Base-by-base conservation (phyloP, 2,329 filamentous ascomycete species). In the Aspergillus fumigatiaffinis region DNA sequence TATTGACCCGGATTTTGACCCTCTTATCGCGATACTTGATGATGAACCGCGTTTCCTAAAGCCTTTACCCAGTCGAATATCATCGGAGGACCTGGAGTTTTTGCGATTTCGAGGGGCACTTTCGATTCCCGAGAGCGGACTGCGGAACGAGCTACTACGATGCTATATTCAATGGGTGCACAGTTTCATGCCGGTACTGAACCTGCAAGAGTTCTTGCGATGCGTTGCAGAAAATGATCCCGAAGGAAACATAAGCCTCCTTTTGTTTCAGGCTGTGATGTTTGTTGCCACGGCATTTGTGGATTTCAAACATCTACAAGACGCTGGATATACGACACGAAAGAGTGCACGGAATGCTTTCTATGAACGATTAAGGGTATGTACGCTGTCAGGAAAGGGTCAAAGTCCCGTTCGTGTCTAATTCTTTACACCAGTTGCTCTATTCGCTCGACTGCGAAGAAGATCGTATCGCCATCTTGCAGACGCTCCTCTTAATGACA, bases 391-490 rank as follows among this genome's bases (percentile, higher is more conserved):
- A 12, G 9, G n/a, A n/a, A 23, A 14, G 1, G 23, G 53, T 52
- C n/a, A 55, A 49, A 46, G 10, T 44, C 25, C 20, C 23, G 21
- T 7, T 29, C 41, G 20, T 23, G 8, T 21, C 49, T 57, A 50
- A 64, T 26, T 28, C 44, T 50, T 21, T 8, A 58, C 63, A 54
- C 63, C 63, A 92, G 89, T 80, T 92, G 6, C 81, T 96, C 4
- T 95, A 96, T 76, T 91, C 95, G 66, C 91, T 94, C 62, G 92
- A 96, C 71, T 93, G 92, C 74, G 92, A 96, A 74, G 85, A 87
- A 53, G 91, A 96, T 71, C 89, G 91, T 52, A 86, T 96, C 51
- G 84, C 90, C 28, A 84, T 96, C 35, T 87, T 96, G 25, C 92
- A 96, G 74, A 87, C 89, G 8, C 79, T 96, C 7, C 80, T 96